phyloP scores from a whole-genome alignment of 768 basidiomycete genomes.

The Tylopilus rubrobrunneus region DNA sequence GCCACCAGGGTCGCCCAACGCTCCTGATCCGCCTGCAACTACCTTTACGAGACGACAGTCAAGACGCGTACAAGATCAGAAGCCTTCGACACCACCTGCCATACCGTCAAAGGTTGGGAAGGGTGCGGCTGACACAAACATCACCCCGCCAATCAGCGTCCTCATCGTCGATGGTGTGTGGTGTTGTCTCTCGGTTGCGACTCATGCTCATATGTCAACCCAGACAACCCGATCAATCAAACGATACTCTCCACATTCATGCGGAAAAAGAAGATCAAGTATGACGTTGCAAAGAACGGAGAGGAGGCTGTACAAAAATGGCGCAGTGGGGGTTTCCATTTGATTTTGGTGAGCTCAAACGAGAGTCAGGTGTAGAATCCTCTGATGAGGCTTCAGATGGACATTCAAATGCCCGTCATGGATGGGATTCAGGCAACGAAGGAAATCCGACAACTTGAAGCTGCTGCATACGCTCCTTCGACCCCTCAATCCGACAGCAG shows the following conservation, averaged over 20 bases:
- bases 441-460: conserved; percentile 87
- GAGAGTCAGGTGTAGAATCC: background rate
- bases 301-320: conserved; percentile 95
- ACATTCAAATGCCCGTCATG: conserved; percentile 99
- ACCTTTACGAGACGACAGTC: conserved; percentile 27
- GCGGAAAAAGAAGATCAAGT: conserved; percentile 94
- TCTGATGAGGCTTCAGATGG: conserved; percentile 68
- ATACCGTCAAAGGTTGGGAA: conserved; percentile 47
- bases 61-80: conserved; percentile 31
- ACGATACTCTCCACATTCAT: conserved; percentile 97
- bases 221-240: conserved; percentile 98
- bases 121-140: conserved; percentile 54
- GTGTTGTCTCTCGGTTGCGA: background rate
- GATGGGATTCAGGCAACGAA: conserved; percentile 97
- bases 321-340: conserved; percentile 88
- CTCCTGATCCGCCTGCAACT: conserved; percentile 23
- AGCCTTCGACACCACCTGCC: conserved; percentile 24
- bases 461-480: conserved; percentile 60
- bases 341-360: conserved; percentile 73
- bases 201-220: conserved; percentile 10
- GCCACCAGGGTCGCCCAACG: conserved; percentile 32
- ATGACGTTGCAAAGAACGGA: conserved; percentile 91
- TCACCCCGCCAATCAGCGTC: conserved; percentile 96
- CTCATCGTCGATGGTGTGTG: conserved; percentile 92
- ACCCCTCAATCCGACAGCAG: conserved; percentile 58